Evolutionary conservation across 2,329 filamentous ascomycete genomes (phyloP).

Genomic region (Neonectria faginata): DNA sequence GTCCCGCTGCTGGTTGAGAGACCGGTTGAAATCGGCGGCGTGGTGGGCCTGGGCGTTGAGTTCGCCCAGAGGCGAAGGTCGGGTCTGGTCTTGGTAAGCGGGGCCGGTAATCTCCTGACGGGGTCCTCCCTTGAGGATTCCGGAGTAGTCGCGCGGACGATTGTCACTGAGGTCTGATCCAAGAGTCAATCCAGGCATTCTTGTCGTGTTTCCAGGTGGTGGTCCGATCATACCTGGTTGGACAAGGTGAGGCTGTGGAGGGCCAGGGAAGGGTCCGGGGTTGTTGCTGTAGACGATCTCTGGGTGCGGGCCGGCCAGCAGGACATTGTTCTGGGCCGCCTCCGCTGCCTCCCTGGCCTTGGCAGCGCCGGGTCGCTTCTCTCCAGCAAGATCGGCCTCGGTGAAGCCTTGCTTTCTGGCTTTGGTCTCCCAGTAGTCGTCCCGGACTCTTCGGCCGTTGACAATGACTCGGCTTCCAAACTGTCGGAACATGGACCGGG

Average conservation of each 20-base stretch:
- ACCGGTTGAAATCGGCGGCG: conserved; percentile 90
- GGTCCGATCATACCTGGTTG: conserved; percentile 78
- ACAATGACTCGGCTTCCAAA: conserved; percentile 95
- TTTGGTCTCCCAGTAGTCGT: conserved; percentile 99
- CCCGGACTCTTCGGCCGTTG: conserved; percentile 88
- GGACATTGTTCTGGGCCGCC: conserved; percentile 69
- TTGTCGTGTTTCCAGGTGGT: conserved; percentile 72
- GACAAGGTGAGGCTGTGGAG: conserved; percentile 75
- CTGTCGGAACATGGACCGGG: conserved; percentile 97
- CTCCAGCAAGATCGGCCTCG: conserved; percentile 93
- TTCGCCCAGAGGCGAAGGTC: conserved; percentile 80
- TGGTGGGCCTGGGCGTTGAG: conserved; percentile 88
- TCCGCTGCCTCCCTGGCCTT: conserved; percentile 88
- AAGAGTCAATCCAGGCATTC: conserved; percentile 87
- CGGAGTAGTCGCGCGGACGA: conserved; percentile 83
- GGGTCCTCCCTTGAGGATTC: conserved; percentile 80
- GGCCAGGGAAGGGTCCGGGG: conserved; percentile 72
- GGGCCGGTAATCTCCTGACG: conserved; percentile 90
- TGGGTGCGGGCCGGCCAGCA: conserved; percentile 77
- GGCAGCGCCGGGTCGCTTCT: conserved; percentile 92
- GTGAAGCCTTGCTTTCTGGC: conserved; percentile 98
- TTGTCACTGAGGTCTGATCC: conserved; percentile 82
- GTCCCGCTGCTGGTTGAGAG: conserved; percentile 81
- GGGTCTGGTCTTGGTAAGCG: conserved; percentile 87
- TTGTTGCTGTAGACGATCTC: conserved; percentile 91